Base-by-base conservation (phyloP, 192 early-diverging fungal species). In the Gaertneriomyces sp. region DNA sequence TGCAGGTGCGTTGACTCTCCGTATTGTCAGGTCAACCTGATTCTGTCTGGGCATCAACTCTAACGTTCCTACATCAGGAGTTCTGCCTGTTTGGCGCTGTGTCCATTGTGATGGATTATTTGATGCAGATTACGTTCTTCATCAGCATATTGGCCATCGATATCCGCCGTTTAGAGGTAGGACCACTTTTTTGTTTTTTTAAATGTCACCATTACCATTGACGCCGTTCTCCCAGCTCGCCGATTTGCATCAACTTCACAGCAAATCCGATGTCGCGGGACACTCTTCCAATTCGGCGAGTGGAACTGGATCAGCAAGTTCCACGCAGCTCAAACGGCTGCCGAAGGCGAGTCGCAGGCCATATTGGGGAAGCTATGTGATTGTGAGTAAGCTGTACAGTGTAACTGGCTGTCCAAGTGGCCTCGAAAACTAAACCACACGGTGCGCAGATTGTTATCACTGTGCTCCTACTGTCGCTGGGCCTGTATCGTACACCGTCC, bases 91-190 rank as follows among this genome's bases (percentile, higher is more conserved):
- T 90, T 64, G 80, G 79, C 1, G 74, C 80, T 11, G 76, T 87
- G 4, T 79, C 87, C 14, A 70, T 92, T 20, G 71, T 90, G 9
- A 86, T 92, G 57, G 89, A 90, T 68, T 91, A 86, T 68, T 72
- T 89, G n/a, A 62, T 92, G 53, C 88, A 91, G 64, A 82, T 92
- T 64, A 88, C 91, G 1, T 91, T 92, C 65, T 90, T 90, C 55
- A 79, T 85, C 40, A 85, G 89, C 0, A 85, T 89, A 42, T 72
- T 92, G n/a, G 88, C 91, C 1, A 89, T 92, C 55, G 89, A 92
- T 82, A 86, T 92, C 55, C 81, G 86, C n/a, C 80, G 89, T 39
- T 70, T 89, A 19, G 89, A 92, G 81, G 82, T 89, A 71, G 51
- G 41, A 54, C 25, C 56, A 19, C 12, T 4, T 25, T 62, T 63